Evolutionary conservation across 2,329 filamentous ascomycete genomes (phyloP), one percentile per base, ranked within the genome.

Genomic region (Ophiostoma ulmi): DNA sequence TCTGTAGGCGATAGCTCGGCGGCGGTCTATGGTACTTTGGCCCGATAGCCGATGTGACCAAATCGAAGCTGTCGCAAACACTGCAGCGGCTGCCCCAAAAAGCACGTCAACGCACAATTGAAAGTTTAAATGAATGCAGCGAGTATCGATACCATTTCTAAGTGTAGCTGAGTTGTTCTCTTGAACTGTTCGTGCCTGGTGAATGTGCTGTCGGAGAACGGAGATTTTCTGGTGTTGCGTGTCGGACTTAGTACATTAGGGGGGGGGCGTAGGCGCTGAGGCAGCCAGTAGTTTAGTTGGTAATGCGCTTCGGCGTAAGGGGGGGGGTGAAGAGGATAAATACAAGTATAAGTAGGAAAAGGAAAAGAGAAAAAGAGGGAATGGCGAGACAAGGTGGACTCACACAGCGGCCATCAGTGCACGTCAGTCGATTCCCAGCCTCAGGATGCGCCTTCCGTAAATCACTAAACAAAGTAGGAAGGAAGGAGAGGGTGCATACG

Each of bases 221-320:
- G 63, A 39, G 58, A 35, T 20, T 63, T 65, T 65, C 31, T 36
- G 36, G 63, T 39, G 63, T 20, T 39, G 66, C 44, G 58, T 61
- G 67, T 63, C 70, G 70, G 67, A 61, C 31, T 69, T 71, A 69
- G 69, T 65, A 58, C 20, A 39, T 10, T 13, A 20, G 66, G 67
- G 52, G 66, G 52, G 52, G 17, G 52, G 52, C 52, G 52, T 58
- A 58, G 52, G 70, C 65, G 65, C 65, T 67, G 64, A 38, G 36
- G 36, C 36, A 44, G 36, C 52, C 52, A 13, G 58, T 63, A 31
- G 58, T 22, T 13, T 36, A 36, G 13, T 63, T 8, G 26, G 26
- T 36, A 63, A 31, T 36, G 31, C 31, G 31, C 31, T 26, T 58
- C 10, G 52, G 10, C 8, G 58, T 63, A 35, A 22, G 26, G 17